Evolutionary conservation across 2,329 filamentous ascomycete genomes (phyloP), one percentile per base, ranked within the genome.

Genomic region (Penicillium sp.): DNA sequence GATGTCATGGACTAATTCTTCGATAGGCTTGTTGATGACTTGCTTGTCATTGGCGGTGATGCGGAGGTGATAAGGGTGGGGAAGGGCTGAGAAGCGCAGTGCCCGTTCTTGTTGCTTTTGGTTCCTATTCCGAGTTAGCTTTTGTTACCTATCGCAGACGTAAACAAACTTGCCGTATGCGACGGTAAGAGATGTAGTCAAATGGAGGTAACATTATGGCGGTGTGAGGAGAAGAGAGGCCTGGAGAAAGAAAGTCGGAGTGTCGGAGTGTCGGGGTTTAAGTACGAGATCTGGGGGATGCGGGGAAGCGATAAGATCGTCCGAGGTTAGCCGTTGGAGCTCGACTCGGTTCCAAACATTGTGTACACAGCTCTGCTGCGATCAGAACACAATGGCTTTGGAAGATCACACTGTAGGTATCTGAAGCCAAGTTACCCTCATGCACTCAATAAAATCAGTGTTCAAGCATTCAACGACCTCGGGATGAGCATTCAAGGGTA

Each of bases 61-160:
- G 2, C 86, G 80, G 16, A 77, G 81, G 52, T 83, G 85, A 73
- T 94, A 96, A 14, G 77, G 70, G 1, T 81, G 73, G 1, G 84
- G 81, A 6, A 97, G 83, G 5, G 81, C 81, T 34, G 81, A 79
- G 62, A 97, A 89, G 48, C 89, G 86, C 46, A 81, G 76, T 14
- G 81, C 77, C 39, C 93, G 87, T 72, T 96, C 86, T 57, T 84
- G 75, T 75, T 94, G 89, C 78, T 97, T 97, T 72, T 84, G 82
- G 64, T 85, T 81, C 77, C 91, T 40, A 40, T 8, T 2, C 9
- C 10, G 16, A 21, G 18, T 18, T 18, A 40, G 38, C 14, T 2
- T n/a, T n/a, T 36, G 34, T n/a, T 36, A 14, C 14, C 2, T 36
- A n/a, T 36, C 34, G n/a, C 11, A 27, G 14, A 14, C 6, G 7